These are phyloP conservation scores for Penstemon davidsonii DNA, from an alignment of 257 asterid species.

Conservation along the genomic window DNA sequence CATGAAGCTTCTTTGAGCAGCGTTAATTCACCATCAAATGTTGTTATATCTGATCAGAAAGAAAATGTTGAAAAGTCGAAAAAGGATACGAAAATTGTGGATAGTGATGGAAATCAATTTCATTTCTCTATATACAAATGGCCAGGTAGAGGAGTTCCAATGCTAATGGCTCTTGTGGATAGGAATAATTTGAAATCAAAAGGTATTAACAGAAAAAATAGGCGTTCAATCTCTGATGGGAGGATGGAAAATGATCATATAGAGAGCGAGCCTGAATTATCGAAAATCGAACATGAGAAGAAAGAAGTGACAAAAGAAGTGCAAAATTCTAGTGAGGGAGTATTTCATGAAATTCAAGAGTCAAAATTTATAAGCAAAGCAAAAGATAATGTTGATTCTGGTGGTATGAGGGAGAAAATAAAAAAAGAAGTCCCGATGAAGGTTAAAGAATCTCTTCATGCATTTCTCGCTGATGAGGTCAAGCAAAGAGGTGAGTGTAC, in stretches of 20 bases:
- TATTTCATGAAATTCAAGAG: slow-evolving; percentile 27
- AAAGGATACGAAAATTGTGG: slow-evolving; percentile 26
- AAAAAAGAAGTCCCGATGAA: slow-evolving; percentile 26
- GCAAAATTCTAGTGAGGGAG: slow-evolving; percentile 13
- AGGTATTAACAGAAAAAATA: slow-evolving; percentile 28
- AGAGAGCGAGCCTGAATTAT: slow-evolving; percentile 19
- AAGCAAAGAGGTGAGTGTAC: slow-evolving; percentile 44
- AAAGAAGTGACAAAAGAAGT: slow-evolving; percentile 18
- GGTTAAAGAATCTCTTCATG: slow-evolving; percentile 33
- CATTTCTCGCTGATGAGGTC: slow-evolving; percentile 30
- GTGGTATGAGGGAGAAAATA: slow-evolving; percentile 21
- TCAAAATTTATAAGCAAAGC: slow-evolving; percentile 24
- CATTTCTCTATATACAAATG: slow-evolving; percentile 94
- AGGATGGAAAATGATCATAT: slow-evolving; percentile 35
- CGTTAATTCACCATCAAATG: slow-evolving; percentile 31
- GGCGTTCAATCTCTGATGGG: slow-evolving; percentile 40
- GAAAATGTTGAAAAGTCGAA: slow-evolving; percentile 27
- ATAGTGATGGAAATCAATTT: slow-evolving; percentile 42
- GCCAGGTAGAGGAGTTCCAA: slow-evolving; percentile 72
- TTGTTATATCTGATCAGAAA: slow-evolving; percentile 30
- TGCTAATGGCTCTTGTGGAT: slow-evolving; percentile 43
- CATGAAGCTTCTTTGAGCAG: slow-evolving; percentile 33
- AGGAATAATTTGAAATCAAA: slow-evolving; percentile 33
- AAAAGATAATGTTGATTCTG: slow-evolving; percentile 21
- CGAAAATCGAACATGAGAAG: slow-evolving; percentile 19